A percentile compares a stretch with the other conserved stretches of the same genome.
Evolutionary conservation across 2,329 filamentous ascomycete genomes (phyloP).

Genomic region (Claviceps quebecensis): DNA sequence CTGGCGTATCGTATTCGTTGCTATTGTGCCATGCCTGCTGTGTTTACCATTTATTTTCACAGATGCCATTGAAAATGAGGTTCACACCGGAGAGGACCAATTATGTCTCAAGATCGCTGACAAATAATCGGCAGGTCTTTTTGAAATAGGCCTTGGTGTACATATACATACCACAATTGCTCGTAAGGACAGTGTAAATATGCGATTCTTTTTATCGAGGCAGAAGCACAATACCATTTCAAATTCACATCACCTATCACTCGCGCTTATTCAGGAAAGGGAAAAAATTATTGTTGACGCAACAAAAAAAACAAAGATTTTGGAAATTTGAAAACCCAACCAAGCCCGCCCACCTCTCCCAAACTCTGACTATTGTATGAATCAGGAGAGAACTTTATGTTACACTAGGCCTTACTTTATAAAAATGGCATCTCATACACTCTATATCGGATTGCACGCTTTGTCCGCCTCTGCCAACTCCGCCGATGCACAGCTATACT

Average conservation of each 20-base stretch:
- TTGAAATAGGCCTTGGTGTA: too few relatives aligned
- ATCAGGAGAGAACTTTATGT: slow-evolving; percentile 33
- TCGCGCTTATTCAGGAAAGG: neutral
- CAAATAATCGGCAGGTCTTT: too few relatives aligned
- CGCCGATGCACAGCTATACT: slow-evolving; percentile 14
- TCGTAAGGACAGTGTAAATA: neutral
- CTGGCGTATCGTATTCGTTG: neutral
- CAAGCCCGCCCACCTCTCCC: neutral
- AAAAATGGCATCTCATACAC: slow-evolving; percentile 40
- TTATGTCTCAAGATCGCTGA: too few relatives aligned
- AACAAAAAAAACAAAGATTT: slow-evolving; percentile 7
- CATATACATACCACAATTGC: too few relatives aligned
- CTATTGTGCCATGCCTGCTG: neutral
- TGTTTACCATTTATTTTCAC: neutral
- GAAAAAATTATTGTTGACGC: neutral
- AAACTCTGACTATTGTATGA: slow-evolving; percentile 19
- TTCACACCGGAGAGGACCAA: neutral
- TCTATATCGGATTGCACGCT: slow-evolving; percentile 34
- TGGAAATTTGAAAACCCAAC: neutral
- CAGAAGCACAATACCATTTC: neutral
- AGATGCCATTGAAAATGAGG: neutral
- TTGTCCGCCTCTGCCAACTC: slow-evolving; percentile 16
- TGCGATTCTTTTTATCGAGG: neutral
- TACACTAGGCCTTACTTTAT: slow-evolving; percentile 32
- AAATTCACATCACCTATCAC: neutral